Conservation (phyloP, 2,329 filamentous ascomycete genomes). For the Calonectria pseudoreteaudii region DNA sequence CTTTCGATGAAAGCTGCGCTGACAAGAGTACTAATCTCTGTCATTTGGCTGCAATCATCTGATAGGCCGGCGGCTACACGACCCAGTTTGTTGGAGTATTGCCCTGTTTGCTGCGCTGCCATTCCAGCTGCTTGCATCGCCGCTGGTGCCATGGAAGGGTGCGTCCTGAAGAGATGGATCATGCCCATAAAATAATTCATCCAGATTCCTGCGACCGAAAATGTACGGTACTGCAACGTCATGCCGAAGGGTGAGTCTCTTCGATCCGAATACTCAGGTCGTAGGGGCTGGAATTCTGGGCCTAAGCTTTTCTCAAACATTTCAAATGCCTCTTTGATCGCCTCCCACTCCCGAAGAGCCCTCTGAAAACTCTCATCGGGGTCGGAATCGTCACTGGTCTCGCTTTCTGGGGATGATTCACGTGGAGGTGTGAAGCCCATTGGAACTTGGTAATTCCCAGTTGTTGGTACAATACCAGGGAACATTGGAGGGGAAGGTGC, state of each 20-base stretch:
- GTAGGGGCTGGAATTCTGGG: constrained; percentile 80
- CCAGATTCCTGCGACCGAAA: constrained; percentile 90
- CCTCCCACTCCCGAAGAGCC: constrained; percentile 84
- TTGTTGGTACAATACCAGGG: constrained; percentile 66
- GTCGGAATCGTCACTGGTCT: constrained; percentile 64
- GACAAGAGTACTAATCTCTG: constrained; percentile 79
- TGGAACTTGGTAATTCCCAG: constrained; percentile 62
- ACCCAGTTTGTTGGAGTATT: constrained; percentile 80
- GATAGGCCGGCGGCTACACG: constrained; percentile 81
- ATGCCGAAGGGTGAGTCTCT: constrained; percentile 82
- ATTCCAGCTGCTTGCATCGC: constrained; percentile 88
- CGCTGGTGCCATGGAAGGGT: constrained; percentile 91
- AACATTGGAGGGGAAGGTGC: constrained; percentile 59
- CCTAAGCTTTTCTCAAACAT: constrained; percentile 75
- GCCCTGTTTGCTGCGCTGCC: constrained; percentile 77
- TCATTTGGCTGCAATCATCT: constrained; percentile 63
- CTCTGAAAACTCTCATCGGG: constrained; percentile 73
- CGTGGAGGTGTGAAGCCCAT: constrained; percentile 66
- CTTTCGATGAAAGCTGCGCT: constrained; percentile 87
- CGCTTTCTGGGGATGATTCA: constrained; percentile 56
- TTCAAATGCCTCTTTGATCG: constrained; percentile 78
- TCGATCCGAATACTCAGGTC: constrained; percentile 72
- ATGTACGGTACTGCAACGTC: constrained; percentile 84
- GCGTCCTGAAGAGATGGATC: constrained; percentile 83
- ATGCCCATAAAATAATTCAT: constrained; percentile 87